Conservation (phyloP, 768 basidiomycete species). For the Zangia roseola region DNA sequence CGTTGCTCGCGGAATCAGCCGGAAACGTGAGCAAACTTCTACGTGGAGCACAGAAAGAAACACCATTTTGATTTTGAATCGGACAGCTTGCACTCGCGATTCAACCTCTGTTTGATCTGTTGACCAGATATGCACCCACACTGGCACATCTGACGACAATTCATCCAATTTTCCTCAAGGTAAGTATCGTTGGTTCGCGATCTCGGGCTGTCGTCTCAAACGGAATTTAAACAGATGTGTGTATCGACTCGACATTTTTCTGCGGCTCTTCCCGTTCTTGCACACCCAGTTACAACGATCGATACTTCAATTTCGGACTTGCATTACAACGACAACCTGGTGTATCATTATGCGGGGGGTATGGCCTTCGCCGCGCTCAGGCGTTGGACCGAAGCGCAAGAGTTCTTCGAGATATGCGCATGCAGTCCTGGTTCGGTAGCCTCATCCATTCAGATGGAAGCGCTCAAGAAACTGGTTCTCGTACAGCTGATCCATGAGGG, state of each 20-base stretch:
- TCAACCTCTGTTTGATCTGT: slow-evolving; percentile 54
- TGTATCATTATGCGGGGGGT: slow-evolving; percentile 85
- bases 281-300: slow-evolving; percentile 62
- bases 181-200: slow-evolving; percentile 30
- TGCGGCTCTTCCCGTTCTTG: slow-evolving; percentile 59
- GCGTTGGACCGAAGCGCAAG: slow-evolving; percentile 66
- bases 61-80: slow-evolving; percentile 20
- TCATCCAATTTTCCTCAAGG: slow-evolving; percentile 67
- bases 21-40: slow-evolving; percentile 49
- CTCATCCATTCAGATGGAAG: slow-evolving; percentile 78
- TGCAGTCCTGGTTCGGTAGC: slow-evolving; percentile 57
- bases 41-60: neutral
- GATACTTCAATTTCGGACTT: slow-evolving; percentile 62
- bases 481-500: slow-evolving; percentile 79
- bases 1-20: slow-evolving; percentile 43
- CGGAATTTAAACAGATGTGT: slow-evolving; percentile 47
- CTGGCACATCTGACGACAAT: slow-evolving; percentile 63
- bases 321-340: slow-evolving; percentile 72
- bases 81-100: slow-evolving; percentile 48
- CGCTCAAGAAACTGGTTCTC: slow-evolving; percentile 78
- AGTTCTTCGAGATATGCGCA: slow-evolving; percentile 79
- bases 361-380: slow-evolving; percentile 62
- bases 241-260: slow-evolving; percentile 52
- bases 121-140: slow-evolving; percentile 60
- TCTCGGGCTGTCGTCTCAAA: neutral